Conservation (phyloP, 1,284 basidiomycete species). For the Coniophora puteana region DNA sequence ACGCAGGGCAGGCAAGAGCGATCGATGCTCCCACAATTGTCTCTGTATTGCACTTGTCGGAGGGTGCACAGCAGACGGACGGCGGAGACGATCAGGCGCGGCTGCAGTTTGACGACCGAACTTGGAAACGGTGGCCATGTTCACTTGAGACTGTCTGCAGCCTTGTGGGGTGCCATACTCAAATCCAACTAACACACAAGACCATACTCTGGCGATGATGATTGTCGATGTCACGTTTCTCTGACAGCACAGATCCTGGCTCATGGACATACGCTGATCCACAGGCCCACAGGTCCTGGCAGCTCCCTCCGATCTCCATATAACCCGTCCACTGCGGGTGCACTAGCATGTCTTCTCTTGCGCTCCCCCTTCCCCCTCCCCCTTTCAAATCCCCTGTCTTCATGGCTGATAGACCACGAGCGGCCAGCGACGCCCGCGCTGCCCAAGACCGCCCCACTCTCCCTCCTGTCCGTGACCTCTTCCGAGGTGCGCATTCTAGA, state of each 20-base stretch:
- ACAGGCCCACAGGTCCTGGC: too few species aligned
- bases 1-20: too few species aligned
- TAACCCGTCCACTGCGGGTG: too few species aligned
- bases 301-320: too few species aligned
- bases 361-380: slow-evolving; percentile 7
- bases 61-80: slow-evolving; percentile 27
- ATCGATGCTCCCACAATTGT: slow-evolving; percentile 7
- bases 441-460: slow-evolving; percentile 56
- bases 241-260: slow-evolving; percentile 17
- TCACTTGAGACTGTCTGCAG: too few species aligned
- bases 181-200: too few species aligned
- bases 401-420: slow-evolving; percentile 38
- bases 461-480: slow-evolving; percentile 70
- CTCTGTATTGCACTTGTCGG: slow-evolving; percentile 26
- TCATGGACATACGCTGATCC: too few species aligned
- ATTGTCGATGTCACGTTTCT: slow-evolving; percentile 12
- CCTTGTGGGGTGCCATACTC: too few species aligned
- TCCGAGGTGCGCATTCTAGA: slow-evolving; percentile 49
- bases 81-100: slow-evolving; percentile 25
- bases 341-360: too few species aligned
- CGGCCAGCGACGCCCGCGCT: slow-evolving; percentile 32
- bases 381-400: slow-evolving; percentile 10
- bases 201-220: neutral
- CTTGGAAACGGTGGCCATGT: slow-evolving; percentile 26
- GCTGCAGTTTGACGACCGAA: slow-evolving; percentile 24